These are phyloP conservation scores for Picea abies DNA, from an alignment of 83 land plant genomes.

Conservation along the genomic window DNA sequence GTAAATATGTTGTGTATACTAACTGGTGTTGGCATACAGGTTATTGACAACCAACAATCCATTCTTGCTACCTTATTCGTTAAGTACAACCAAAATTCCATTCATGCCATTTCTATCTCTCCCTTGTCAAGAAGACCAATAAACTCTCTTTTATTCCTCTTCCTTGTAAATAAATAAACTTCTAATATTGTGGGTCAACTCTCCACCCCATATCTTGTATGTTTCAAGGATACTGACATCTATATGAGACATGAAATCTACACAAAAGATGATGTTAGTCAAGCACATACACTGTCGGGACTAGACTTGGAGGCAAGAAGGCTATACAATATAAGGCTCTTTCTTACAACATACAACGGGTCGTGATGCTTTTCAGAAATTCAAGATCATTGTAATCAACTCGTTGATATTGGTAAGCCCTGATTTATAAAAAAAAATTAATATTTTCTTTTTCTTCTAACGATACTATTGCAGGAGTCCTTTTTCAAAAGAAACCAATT, in stretches of 20 bases:
- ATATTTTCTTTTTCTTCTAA: too few relatives aligned
- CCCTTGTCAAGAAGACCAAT: neutral
- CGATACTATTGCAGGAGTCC: too few relatives aligned
- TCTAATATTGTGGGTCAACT: neutral
- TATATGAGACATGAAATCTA: neutral
- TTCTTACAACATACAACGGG: neutral
- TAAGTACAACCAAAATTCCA: neutral
- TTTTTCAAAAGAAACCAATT: too few relatives aligned
- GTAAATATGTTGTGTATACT: too few relatives aligned
- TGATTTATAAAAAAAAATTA: too few relatives aligned
- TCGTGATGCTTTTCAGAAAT: neutral
- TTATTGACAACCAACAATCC: too few relatives aligned
- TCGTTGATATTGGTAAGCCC: too few relatives aligned
- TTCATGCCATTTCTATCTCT: neutral
- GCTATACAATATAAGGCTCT: neutral
- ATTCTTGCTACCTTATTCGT: neutral
- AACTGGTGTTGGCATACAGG: too few relatives aligned
- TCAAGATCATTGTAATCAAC: too few relatives aligned
- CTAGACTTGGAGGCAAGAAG: neutral
- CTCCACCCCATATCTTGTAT: neutral
- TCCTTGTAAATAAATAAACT: too few relatives aligned
- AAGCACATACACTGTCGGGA: neutral
- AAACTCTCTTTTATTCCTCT: too few relatives aligned
- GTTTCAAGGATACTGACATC: neutral
- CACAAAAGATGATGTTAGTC: neutral